Evolutionary conservation across 768 basidiomycete species (phyloP).

Genomic region (Amanita polypyramis): DNA sequence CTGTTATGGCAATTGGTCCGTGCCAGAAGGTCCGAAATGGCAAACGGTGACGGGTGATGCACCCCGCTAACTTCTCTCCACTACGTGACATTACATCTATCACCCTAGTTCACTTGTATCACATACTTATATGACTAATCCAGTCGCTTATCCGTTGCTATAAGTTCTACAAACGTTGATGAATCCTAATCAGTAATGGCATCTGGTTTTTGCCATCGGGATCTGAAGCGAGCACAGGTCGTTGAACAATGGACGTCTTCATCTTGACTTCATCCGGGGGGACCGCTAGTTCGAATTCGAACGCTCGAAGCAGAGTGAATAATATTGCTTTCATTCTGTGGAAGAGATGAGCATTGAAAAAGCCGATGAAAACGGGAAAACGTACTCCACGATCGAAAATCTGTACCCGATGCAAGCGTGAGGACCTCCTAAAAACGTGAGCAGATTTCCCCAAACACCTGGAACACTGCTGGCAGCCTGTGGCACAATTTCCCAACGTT

Average conservation of each 20-base stretch:
- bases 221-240: conserved; percentile 35
- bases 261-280: conserved; percentile 24
- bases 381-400: conserved; percentile 51
- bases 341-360: neutral
- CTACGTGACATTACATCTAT: no score
- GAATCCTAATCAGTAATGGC: conserved; percentile 22
- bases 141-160: no score
- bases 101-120: no score
- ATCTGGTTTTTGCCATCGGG: conserved; percentile 30
- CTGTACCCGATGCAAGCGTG: conserved; percentile 59
- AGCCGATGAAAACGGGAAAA: conserved; percentile 15
- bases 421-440: conserved; percentile 58
- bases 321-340: conserved; percentile 28
- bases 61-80: conserved; percentile 29
- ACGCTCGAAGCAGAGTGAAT: conserved; percentile 31
- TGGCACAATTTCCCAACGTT: conserved; percentile 47
- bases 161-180: neutral
- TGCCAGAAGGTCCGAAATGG: conserved; percentile 60
- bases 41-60: conserved; percentile 63
- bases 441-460: conserved; percentile 47
- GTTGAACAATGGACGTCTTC: conserved; percentile 25
- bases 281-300: conserved; percentile 41
- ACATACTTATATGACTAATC: no score
- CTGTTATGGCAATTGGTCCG: conserved; percentile 67
- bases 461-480: conserved; percentile 35